Evolutionary conservation across 2,329 filamentous ascomycete genomes (phyloP).

Genomic region (Ciborinia camelliae): DNA sequence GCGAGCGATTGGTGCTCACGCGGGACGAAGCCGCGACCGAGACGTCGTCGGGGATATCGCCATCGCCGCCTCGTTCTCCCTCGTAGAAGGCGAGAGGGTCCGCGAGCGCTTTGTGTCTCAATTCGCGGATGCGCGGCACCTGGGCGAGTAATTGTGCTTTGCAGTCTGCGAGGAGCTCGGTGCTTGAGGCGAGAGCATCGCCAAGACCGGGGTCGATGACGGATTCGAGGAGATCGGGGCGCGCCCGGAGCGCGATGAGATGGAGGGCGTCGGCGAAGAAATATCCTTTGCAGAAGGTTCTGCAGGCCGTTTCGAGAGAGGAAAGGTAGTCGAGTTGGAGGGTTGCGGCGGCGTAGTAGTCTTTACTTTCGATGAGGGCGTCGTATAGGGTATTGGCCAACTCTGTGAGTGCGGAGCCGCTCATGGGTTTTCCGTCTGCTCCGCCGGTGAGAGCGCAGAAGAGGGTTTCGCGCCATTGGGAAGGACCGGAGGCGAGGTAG

Average conservation of each 20-base stretch:
- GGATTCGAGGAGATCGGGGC: slow-evolving; percentile 57
- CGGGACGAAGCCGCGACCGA: slow-evolving; percentile 81
- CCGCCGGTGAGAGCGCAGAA: slow-evolving; percentile 56
- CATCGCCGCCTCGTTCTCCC: slow-evolving; percentile 61
- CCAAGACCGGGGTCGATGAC: slow-evolving; percentile 76
- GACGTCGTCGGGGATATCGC: slow-evolving; percentile 84
- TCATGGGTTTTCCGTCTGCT: slow-evolving; percentile 3
- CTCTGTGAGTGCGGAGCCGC: slow-evolving; percentile 55
- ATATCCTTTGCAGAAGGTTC: slow-evolving; percentile 81
- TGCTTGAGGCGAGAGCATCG: slow-evolving; percentile 77
- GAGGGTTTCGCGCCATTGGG: slow-evolving; percentile 86
- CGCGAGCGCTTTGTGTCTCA: slow-evolving; percentile 74
- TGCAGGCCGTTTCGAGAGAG: slow-evolving; percentile 66
- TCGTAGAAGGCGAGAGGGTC: slow-evolving; percentile 90
- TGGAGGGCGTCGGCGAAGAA: slow-evolving; percentile 88
- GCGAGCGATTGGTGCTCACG: slow-evolving; percentile 74
- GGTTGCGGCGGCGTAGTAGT: slow-evolving; percentile 74
- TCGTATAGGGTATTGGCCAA: slow-evolving; percentile 76
- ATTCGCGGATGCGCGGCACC: slow-evolving; percentile 77
- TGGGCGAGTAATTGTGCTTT: slow-evolving; percentile 80
- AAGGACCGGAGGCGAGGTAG: slow-evolving; percentile 74
- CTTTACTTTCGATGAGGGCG: slow-evolving; percentile 76
- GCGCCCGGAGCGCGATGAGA: slow-evolving; percentile 58
- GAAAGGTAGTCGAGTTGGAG: slow-evolving; percentile 79
- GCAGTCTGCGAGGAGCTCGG: slow-evolving; percentile 92